phyloP scores from a whole-genome alignment of 805 yeast species.

The Starmerella khaoyaiensis region DNA sequence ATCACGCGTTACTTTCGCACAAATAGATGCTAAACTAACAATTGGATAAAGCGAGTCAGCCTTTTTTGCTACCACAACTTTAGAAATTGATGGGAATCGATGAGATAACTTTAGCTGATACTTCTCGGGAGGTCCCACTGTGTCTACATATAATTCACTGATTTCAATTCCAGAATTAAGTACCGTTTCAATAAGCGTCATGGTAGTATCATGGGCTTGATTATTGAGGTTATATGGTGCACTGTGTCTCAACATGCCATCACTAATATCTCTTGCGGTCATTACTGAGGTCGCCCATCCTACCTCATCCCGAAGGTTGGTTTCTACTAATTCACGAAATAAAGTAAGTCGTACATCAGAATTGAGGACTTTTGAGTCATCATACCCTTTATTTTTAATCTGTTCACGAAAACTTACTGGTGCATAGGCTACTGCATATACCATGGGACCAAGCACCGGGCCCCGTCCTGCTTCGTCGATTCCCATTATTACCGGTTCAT shows the following conservation, averaged over 20 bases:
- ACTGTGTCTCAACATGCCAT: slow-evolving; percentile 71
- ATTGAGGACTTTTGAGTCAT: slow-evolving; percentile 80
- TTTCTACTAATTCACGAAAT: slow-evolving; percentile 27
- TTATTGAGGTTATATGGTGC: slow-evolving; percentile 69
- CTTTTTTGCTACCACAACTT: slow-evolving; percentile 77
- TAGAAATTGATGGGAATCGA: slow-evolving; percentile 49
- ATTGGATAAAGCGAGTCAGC: slow-evolving; percentile 89
- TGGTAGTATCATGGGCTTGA: slow-evolving; percentile 94
- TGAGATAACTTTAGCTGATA: slow-evolving; percentile 64
- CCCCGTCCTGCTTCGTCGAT: slow-evolving; percentile 99
- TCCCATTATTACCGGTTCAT: slow-evolving; percentile 43
- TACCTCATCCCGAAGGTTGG: slow-evolving; percentile 33
- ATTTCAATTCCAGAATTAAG: slow-evolving; percentile 49
- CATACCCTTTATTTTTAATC: slow-evolving; percentile 61
- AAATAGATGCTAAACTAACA: slow-evolving; percentile 88
- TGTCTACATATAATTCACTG: slow-evolving; percentile 72
- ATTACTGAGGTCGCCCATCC: slow-evolving; percentile 84
- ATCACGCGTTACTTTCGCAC: slow-evolving; percentile 94
- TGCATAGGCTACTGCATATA: slow-evolving; percentile 79
- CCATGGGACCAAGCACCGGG: slow-evolving; percentile 97
- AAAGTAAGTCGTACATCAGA: slow-evolving; percentile 55
- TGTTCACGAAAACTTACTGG: slow-evolving; percentile 37
- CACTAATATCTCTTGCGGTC: slow-evolving; percentile 75
- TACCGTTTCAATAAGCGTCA: slow-evolving; percentile 56
- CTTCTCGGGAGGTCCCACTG: slow-evolving; percentile 87